Evolutionary conservation across 2,329 filamentous ascomycete species (phyloP).

Genomic region (Truncatella angustata): DNA sequence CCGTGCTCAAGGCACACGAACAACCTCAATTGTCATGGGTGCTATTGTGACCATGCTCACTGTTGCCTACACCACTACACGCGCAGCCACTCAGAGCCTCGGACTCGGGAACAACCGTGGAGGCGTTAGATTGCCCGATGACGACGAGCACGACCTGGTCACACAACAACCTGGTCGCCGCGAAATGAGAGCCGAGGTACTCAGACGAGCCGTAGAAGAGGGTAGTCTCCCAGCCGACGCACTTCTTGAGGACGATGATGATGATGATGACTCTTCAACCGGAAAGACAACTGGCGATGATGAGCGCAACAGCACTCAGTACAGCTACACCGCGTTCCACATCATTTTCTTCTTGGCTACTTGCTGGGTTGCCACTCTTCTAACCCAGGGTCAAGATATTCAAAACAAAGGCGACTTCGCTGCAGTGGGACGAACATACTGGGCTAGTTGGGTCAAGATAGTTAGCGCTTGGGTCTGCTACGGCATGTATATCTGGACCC

Average conservation of each 20-base stretch:
- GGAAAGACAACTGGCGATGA: conserved; percentile 73
- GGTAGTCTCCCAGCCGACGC: conserved; percentile 90
- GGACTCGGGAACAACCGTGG: conserved; percentile 63
- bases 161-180: conserved; percentile 81
- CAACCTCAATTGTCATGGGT: conserved; percentile 86
- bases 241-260: conserved; percentile 69
- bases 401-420: conserved; percentile 81
- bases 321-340: conserved; percentile 95
- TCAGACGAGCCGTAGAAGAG: conserved; percentile 88
- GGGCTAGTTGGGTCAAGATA: conserved; percentile 99
- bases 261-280: conserved; percentile 58
- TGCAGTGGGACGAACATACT: conserved; percentile 91
- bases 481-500: conserved; percentile 86
- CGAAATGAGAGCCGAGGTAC: conserved; percentile 89
- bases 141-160: conserved; percentile 85
- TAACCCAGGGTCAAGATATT: conserved; percentile 52
- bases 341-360: conserved; percentile 97
- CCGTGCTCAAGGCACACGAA: conserved; percentile 80
- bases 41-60: conserved; percentile 96
- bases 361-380: conserved; percentile 88
- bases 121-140: conserved; percentile 61
- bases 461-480: conserved; percentile 97
- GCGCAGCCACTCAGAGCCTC: conserved; percentile 87
- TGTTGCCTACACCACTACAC: conserved; percentile 94
- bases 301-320: conserved; percentile 85